Base-by-base conservation (phyloP, 805 yeast genomes). In the Candida krabiensis region DNA sequence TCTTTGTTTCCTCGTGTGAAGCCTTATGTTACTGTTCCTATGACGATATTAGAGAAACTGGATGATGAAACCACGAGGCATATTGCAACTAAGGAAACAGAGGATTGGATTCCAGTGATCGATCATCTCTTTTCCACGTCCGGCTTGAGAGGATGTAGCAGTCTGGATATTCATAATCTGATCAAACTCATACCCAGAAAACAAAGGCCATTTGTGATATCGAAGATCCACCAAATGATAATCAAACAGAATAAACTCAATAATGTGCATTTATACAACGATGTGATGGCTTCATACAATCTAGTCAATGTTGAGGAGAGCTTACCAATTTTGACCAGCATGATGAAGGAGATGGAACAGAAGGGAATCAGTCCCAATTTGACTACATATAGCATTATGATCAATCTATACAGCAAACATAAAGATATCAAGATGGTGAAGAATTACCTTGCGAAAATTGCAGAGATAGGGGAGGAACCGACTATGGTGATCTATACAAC, bases 401-500 rank as follows among this genome's bases (percentile, higher is more conserved):
- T 76, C 12, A 65, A 67, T 38, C 71, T 72, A 4, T 71, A 70
- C 47, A 74, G 77, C 24, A 71, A 73, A 49, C 44, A 43, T 15
- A 53, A 52, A 21, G 53, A 69, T 36, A 46, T 76, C 30, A 56
- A 45, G 1, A 64, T 62, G 31, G 68, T 77, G 32, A 68, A 74
- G 35, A 36, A 50, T 2, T 53, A 60, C 19, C 46, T 75, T 26
- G 36, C 45, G 2, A 65, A 64, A 42, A 71, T 77, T 71, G 59
- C 61, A 26, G 41, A 43, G 5, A 32, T 44, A n/a, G 68, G 64
- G 1, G 41, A 75, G 4, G 63, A 62, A 28, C 79, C 80, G 4
- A 63, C 72, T 12, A 56, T 66, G 4, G 53, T 58, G 4, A 63
- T 80, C 1, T 80, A 79, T 47, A 71, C 83, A 3, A 75, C 77